Evolutionary conservation across 306 rosid genomes (phyloP).

Genomic region (Astragalus glycyphyllos): DNA sequence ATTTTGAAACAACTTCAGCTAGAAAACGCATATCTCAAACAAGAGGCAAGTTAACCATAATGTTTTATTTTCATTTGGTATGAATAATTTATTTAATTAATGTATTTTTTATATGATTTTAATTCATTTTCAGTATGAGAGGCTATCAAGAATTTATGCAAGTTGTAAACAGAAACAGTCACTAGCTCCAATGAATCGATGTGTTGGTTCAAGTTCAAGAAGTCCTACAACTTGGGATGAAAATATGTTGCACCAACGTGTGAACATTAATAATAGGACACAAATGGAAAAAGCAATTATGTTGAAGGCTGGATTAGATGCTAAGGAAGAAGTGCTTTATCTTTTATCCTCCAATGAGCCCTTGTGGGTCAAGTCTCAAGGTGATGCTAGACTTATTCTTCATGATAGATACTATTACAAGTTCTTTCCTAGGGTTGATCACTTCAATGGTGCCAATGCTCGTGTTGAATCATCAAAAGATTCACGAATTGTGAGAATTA

Average conservation of each 20-base stretch:
- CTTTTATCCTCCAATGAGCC: slow-evolving; percentile 53
- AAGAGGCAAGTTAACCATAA: slow-evolving; percentile 51
- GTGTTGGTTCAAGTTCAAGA: slow-evolving; percentile 14
- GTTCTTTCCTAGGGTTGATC: slow-evolving; percentile 47
- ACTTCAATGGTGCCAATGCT: slow-evolving; percentile 39
- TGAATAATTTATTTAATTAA: too few relatives aligned
- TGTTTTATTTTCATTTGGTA: neutral
- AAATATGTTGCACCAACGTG: neutral
- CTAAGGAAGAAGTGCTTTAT: slow-evolving; percentile 58
- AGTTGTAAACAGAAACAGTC: slow-evolving; percentile 39
- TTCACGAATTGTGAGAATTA: slow-evolving; percentile 52
- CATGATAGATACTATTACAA: slow-evolving; percentile 49
- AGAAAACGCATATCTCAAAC: slow-evolving; percentile 58
- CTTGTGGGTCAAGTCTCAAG: slow-evolving; percentile 58
- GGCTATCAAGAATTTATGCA: slow-evolving; percentile 43
- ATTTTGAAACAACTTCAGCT: slow-evolving; percentile 48
- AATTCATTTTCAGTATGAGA: slow-evolving; percentile 55
- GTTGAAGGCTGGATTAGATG: slow-evolving; percentile 45
- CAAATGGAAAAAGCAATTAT: slow-evolving; percentile 52
- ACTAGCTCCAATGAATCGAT: slow-evolving; percentile 14
- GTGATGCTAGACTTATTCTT: slow-evolving; percentile 45
- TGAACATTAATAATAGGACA: slow-evolving; percentile 14
- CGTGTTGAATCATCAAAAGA: slow-evolving; percentile 66
- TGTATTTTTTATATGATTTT: neutral
- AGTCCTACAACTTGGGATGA: neutral